Base-by-base conservation (phyloP, 1,284 basidiomycete species). In the Tilletiopsis washingtonensis region DNA sequence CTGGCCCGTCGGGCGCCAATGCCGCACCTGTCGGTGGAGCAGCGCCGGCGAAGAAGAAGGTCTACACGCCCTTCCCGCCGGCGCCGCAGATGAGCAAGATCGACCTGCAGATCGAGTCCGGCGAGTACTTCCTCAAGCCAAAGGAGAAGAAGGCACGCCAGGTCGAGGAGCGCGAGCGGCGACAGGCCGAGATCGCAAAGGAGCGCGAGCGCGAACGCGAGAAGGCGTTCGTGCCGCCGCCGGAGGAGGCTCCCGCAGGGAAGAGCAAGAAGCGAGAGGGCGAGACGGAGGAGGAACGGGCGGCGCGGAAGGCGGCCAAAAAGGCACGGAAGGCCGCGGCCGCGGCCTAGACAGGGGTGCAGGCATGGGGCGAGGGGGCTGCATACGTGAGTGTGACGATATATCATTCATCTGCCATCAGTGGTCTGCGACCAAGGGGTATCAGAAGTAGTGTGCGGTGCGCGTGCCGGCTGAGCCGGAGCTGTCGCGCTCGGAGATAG, bases 61-160 rank as follows among this genome's bases (percentile, higher is more conserved):
- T 84, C n/a, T 99, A 98, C 75, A 99, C 94, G 12, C 94, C 94
- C 3, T 99, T 98, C 82, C 94, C 94, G 26, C 94, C 94, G 23
- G 79, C 91, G 4, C 94, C 94, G 68, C 80, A 83, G 61, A 91
- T 90, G 32, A 84, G 89, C 67, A 98, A 98, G 84, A 79, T 97
- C 70, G 93, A 99, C 75, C 74, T 91, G 49, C 86, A 97, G 78
- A 79, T 98, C 61, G 91, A 96, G 73, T 87, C 85, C 4, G 93
- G 93, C 25, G 93, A 97, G 74, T 97, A 97, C 75, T 98, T 97
- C 80, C 84, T 97, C 77, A 93, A 93, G 74, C 78, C 86, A 6
- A 79, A 81, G 53, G 84, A 90, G 74, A 89, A 85, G 43, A 27
- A 45, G 29, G 29, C 26, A 9, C 34, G 29, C 4, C 43, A 50